Evolutionary conservation across 1,284 basidiomycete genomes (phyloP), one percentile per base, ranked within the genome.

Genomic region (Lentinus polychrous): DNA sequence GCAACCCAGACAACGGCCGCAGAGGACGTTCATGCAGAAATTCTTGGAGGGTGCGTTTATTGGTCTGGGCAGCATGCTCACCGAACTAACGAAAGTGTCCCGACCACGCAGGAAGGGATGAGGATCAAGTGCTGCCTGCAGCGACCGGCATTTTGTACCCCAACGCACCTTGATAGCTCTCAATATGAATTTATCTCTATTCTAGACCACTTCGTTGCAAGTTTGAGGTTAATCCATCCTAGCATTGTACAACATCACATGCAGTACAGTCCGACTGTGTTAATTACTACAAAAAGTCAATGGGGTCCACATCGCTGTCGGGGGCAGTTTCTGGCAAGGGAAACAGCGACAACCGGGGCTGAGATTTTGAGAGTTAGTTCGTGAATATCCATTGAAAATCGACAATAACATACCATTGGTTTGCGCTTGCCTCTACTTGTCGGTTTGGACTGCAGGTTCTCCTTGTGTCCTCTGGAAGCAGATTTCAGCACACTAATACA

Each of bases 21-120:
- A 74, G 20, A 75, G 77, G 57, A 79, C 83, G 15, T 93, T 93
- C 66, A 70, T 93, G 73, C 79, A 92, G 66, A 89, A 83, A 72
- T 93, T 93, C 66, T 86, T 85, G 51, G 85, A 88, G 62, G 88
- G 86, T 86, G 61, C 45, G 81, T 73, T 4, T 43, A 23, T 34
- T 24, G 23, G 5, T 42, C 23, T 32, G n/a, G 33, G 33, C 11
- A 42, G 32, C 3, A 4, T 27, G 17, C 20, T 11, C 34, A 6
- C 23, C 45, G 27, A n/a, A 14, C 8, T 33, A 27, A 45, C 31
- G 38, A 42, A 40, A 24, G 45, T 20, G 24, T 37, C 8, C 44
- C 49, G 43, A 40, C 42, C 27, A 27, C 23, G 6, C 49, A 79
- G 77, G 77, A 42, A 67, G 76, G 57, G 77, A 79, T 53, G 78